phyloP scores from a whole-genome alignment of 176 grass and related monocot species.

The Rhipidocladum racemiflorum region DNA sequence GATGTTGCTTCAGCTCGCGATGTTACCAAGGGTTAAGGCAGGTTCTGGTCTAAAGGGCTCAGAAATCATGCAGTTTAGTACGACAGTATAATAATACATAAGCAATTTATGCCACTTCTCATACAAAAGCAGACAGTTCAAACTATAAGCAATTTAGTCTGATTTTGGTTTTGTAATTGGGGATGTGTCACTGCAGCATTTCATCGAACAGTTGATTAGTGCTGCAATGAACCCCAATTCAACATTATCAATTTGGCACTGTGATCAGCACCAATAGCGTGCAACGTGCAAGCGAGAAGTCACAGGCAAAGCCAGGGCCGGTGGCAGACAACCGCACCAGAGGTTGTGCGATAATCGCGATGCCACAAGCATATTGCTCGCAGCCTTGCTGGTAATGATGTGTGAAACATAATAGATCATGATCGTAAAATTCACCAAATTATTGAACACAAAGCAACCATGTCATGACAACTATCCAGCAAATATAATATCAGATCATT shows the following conservation, averaged over 20 bases:
- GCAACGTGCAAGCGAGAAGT: not conserved
- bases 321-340: not conserved
- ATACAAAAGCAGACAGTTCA: not conserved
- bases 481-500: not conserved
- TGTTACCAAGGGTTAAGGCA: not conserved
- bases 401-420: not conserved
- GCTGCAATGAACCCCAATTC: not conserved
- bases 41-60: not conserved
- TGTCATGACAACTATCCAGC: slow-evolving; percentile 13
- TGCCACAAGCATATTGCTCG: not conserved
- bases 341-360: not conserved
- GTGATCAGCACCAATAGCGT: not conserved
- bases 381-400: not conserved
- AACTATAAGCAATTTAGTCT: not conserved
- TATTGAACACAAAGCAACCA: slow-evolving; percentile 32
- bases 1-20: not conserved
- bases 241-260: not conserved
- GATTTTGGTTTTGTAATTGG: no score
- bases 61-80: not conserved
- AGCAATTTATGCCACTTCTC: not conserved
- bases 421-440: not conserved
- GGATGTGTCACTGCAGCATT: not conserved
- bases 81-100: not conserved
- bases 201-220: slow-evolving; percentile 12
- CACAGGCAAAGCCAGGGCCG: not conserved